Percentiles rank a stretch among this genome's conserved stretches.
Conservation (phyloP, 106 monocot genomes). For the Dioscorea alata region DNA sequence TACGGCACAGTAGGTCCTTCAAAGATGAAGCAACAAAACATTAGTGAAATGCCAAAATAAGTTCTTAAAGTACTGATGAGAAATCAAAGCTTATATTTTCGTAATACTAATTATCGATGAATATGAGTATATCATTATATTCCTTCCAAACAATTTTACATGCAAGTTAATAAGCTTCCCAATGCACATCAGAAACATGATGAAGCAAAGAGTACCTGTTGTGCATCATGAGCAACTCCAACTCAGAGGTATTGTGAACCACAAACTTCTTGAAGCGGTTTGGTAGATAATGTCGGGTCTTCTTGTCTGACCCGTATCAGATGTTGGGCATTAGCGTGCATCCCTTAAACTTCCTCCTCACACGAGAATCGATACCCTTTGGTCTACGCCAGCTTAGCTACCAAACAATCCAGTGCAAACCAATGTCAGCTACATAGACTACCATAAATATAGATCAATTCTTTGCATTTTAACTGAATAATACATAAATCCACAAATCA, state of each 20-base stretch:
- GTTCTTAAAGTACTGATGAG: not conserved
- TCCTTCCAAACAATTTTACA: not conserved
- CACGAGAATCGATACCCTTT: slow-evolving; percentile 62
- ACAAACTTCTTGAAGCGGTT: slow-evolving; percentile 39
- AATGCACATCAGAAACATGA: not conserved
- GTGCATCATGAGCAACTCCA: slow-evolving; percentile 58
- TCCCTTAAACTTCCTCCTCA: slow-evolving; percentile 61
- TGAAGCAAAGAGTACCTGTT: slow-evolving; percentile 20
- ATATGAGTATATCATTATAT: too few relatives aligned
- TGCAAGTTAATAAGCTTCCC: not conserved
- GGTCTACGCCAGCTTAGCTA: slow-evolving; percentile 60
- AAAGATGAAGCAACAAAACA: not conserved
- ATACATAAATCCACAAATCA: too few relatives aligned
- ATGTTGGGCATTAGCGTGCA: slow-evolving; percentile 51
- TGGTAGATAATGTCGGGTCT: slow-evolving; percentile 35
- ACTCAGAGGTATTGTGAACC: slow-evolving; percentile 31
- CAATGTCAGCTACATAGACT: too few relatives aligned
- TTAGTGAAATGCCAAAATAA: not conserved
- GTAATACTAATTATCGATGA: too few relatives aligned
- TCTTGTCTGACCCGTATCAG: slow-evolving; percentile 53
- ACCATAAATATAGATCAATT: too few relatives aligned
- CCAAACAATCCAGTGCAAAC: not conserved
- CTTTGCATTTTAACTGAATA: too few relatives aligned
- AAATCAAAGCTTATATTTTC: not conserved
- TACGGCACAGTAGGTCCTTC: slow-evolving; percentile 63